Conservation (phyloP, 805 yeast genomes). For the Yamadazyma scolyti region DNA sequence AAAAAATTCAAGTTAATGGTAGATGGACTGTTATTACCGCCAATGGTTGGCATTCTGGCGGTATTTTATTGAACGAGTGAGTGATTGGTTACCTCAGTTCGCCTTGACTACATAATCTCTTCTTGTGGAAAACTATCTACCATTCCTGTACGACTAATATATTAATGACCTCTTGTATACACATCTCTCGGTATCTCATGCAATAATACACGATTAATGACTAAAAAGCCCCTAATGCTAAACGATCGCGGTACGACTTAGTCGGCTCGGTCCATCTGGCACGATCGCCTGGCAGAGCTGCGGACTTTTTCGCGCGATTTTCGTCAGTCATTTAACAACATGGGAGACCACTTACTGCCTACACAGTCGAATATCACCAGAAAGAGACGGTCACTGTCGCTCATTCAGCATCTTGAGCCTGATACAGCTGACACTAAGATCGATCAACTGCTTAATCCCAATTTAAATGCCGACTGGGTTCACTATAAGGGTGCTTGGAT, state of each 20-base stretch:
- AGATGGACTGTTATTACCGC: constrained; percentile 62
- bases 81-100: constrained; percentile 1
- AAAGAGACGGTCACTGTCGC: constrained; percentile 76
- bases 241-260: too few species aligned
- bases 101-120: too few species aligned
- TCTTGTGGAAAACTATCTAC: too few species aligned
- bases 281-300: too few species aligned
- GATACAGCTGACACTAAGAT: constrained; percentile 88
- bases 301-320: too few species aligned
- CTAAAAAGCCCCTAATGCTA: too few species aligned
- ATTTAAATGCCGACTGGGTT: constrained; percentile 95
- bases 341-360: constrained; percentile 15
- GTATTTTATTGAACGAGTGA: constrained; percentile 27
- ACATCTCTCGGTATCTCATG: too few species aligned
- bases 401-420: constrained; percentile 88
- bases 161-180: too few species aligned
- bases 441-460: constrained; percentile 86
- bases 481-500: constrained; percentile 96
- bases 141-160: too few species aligned
- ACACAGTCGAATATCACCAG: constrained; percentile 29
- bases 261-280: too few species aligned
- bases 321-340: too few species aligned
- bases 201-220: too few species aligned
- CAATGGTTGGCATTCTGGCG: constrained; percentile 80
- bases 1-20: constrained; percentile 25